phyloP scores from a whole-genome alignment of 2,329 filamentous ascomycete species.

The Apiospora aurea region DNA sequence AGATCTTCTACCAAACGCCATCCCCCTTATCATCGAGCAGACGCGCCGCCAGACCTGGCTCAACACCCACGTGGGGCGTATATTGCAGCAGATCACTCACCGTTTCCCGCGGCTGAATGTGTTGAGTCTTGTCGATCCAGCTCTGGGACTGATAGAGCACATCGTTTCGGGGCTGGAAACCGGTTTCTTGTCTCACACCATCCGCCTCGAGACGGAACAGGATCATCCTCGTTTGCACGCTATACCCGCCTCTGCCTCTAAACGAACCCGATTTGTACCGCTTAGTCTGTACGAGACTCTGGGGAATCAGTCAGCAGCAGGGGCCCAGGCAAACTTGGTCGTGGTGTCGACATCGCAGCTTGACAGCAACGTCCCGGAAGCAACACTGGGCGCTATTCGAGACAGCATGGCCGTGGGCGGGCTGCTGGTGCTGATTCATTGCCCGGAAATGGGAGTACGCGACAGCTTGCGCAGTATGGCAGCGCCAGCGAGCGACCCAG shows the following conservation, averaged over 20 bases:
- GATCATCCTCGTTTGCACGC: background rate
- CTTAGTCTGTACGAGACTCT: background rate
- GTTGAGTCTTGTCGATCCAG: conserved; percentile 45
- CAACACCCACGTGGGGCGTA: conserved; percentile 42
- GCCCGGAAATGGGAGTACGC: conserved; percentile 25
- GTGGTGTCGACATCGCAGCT: conserved; percentile 45
- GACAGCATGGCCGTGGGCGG: conserved; percentile 46
- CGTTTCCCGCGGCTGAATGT: conserved; percentile 49
- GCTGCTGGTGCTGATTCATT: conserved; percentile 43
- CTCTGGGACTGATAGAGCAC: conserved; percentile 40
- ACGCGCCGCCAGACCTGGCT: conserved; percentile 41
- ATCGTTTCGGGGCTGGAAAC: conserved; percentile 42
- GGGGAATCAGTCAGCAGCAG: background rate
- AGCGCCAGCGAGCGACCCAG: too few relatives aligned
- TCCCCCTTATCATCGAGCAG: conserved; percentile 39
- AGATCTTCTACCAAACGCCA: conserved; percentile 34
- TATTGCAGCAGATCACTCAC: conserved; percentile 48
- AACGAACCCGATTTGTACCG: background rate
- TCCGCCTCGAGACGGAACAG: conserved; percentile 23
- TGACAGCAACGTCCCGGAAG: conserved; percentile 32
- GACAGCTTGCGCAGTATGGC: background rate
- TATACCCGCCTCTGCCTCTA: background rate
- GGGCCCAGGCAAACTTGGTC: conserved; percentile 40
- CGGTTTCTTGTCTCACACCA: conserved; percentile 42
- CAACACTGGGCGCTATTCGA: conserved; percentile 39